Conservation (phyloP, 225 moss, liverwort and hornwort genomes). For the Marchantia paleacea region DNA sequence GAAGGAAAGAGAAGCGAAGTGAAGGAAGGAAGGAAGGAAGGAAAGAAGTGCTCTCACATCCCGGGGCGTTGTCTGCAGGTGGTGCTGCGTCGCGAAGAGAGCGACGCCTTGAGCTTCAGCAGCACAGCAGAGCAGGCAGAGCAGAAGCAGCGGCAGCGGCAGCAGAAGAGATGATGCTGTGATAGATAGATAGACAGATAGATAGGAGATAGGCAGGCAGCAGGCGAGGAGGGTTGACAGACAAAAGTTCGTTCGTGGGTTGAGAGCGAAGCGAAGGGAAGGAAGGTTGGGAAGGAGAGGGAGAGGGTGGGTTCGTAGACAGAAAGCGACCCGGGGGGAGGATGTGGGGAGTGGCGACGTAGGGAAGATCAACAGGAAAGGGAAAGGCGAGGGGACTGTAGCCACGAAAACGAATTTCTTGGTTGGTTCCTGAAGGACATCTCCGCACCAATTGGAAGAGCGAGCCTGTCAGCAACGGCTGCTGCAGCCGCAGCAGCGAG, state of each 20-base stretch:
- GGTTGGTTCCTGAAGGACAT: background rate
- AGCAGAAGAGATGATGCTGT: background rate
- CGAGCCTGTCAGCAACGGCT: background rate
- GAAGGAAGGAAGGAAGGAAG: background rate
- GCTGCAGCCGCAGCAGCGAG: background rate
- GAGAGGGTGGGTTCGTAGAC: background rate
- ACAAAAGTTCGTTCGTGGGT: background rate
- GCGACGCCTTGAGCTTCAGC: background rate
- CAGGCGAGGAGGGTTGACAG: background rate
- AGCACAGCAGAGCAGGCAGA: too few relatives aligned
- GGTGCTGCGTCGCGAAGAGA: background rate
- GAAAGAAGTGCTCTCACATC: background rate
- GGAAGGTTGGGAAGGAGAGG: too few relatives aligned
- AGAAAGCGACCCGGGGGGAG: background rate
- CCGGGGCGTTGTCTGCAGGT: background rate
- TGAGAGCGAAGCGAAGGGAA: too few relatives aligned
- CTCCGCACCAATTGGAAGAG: conserved; percentile 2
- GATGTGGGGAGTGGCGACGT: background rate
- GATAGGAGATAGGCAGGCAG: background rate
- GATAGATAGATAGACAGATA: background rate
- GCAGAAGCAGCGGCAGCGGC: too few relatives aligned
- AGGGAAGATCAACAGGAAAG: conserved; percentile 21
- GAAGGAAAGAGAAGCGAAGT: background rate
- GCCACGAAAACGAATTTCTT: background rate
- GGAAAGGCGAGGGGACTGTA: conserved; percentile 11